Conservation (phyloP, 208 protist species). For the Strigomonas oncopelti region DNA sequence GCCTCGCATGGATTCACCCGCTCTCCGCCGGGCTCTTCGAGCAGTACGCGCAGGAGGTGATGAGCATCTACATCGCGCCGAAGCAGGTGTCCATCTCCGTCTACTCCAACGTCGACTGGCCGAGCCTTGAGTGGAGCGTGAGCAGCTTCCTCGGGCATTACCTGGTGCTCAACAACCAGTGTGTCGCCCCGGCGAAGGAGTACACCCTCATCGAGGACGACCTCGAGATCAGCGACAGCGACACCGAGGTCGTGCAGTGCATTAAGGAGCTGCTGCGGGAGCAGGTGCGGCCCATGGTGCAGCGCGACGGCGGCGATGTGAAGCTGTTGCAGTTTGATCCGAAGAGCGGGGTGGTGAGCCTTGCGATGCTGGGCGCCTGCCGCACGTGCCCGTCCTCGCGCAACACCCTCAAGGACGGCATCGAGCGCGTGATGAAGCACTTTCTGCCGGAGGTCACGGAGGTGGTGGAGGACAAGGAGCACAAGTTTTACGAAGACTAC, state of each 20-base stretch:
- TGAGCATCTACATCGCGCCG: conserved; percentile 78
- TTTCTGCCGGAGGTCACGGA: conserved; percentile 89
- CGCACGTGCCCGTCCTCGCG: conserved; percentile 84
- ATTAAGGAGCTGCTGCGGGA: conserved; percentile 92
- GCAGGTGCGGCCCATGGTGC: conserved; percentile 90
- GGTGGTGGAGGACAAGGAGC: conserved; percentile 66
- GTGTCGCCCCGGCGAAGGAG: conserved; percentile 65
- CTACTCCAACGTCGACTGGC: conserved; percentile 68
- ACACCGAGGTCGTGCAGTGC: conserved; percentile 88
- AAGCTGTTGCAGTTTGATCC: conserved; percentile 84
- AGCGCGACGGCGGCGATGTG: conserved; percentile 91
- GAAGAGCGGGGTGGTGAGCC: conserved; percentile 81
- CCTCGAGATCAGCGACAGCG: conserved; percentile 48
- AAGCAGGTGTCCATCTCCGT: conserved; percentile 75
- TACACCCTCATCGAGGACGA: conserved; percentile 86
- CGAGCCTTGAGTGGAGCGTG: conserved; percentile 77
- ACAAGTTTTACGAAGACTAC: conserved; percentile 83
- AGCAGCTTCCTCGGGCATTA: conserved; percentile 88
- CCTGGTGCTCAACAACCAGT: conserved; percentile 66
- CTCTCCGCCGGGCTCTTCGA: conserved; percentile 84
- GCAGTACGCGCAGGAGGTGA: conserved; percentile 81
- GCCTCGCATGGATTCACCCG: conserved; percentile 81
- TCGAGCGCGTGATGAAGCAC: conserved; percentile 90
- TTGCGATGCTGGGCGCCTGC: conserved; percentile 90
- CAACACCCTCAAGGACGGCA: conserved; percentile 88